A percentile compares a stretch with the other conserved stretches of the same genome.
Evolutionary conservation across 306 rosid species (phyloP).

Genomic region (Casuarina glauca): DNA sequence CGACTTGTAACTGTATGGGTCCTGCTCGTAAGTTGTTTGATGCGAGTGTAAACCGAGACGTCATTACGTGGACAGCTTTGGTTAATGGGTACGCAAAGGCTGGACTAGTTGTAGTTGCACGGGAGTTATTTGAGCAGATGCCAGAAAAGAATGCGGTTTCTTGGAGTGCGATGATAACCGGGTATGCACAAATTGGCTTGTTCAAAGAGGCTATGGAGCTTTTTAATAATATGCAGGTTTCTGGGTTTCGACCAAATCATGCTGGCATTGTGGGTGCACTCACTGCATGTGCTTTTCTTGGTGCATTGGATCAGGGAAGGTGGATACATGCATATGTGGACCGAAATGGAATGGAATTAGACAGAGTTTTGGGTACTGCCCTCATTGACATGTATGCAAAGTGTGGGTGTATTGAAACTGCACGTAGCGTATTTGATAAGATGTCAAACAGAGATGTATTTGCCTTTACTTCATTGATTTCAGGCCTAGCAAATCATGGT

Average conservation of each 20-base stretch:
- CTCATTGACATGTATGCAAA: slow-evolving; percentile 50
- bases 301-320: slow-evolving; percentile 51
- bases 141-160: slow-evolving; percentile 43
- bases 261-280: slow-evolving; percentile 44
- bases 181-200: slow-evolving; percentile 42
- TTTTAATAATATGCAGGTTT: slow-evolving; percentile 39
- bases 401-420: slow-evolving; percentile 44
- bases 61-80: slow-evolving; percentile 49
- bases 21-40: slow-evolving; percentile 39
- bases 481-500: slow-evolving; percentile 46
- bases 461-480: slow-evolving; percentile 49
- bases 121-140: slow-evolving; percentile 45
- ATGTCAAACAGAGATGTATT: slow-evolving; percentile 41
- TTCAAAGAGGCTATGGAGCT: slow-evolving; percentile 49
- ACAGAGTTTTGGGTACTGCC: slow-evolving; percentile 45
- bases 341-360: slow-evolving; percentile 32
- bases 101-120: slow-evolving; percentile 29
- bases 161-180: slow-evolving; percentile 54
- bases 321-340: slow-evolving; percentile 51
- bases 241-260: slow-evolving; percentile 39
- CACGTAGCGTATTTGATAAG: slow-evolving; percentile 32
- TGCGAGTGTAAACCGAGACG: slow-evolving; percentile 33
- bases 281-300: slow-evolving; percentile 48
- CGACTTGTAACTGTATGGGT: slow-evolving; percentile 28
- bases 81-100: slow-evolving; percentile 43